Conservation (phyloP, 768 basidiomycete genomes). For the Austroboletus festivus region DNA sequence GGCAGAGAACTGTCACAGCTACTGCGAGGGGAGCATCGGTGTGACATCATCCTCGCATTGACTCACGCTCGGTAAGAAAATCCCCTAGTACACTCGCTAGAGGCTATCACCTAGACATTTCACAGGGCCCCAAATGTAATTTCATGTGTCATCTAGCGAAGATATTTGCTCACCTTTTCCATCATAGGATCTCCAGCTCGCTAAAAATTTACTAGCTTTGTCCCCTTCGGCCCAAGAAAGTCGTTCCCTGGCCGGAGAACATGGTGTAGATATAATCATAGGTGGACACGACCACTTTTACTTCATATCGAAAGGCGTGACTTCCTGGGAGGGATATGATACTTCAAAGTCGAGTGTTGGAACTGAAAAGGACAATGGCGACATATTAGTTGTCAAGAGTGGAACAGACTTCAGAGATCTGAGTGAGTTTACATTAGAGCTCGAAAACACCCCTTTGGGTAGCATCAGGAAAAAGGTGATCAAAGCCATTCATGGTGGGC, state of each 20-base stretch:
- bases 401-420: constrained; percentile 89
- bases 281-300: constrained; percentile 91
- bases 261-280: constrained; percentile 81
- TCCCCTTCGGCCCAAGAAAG: constrained; percentile 52
- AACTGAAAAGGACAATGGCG: constrained; percentile 66
- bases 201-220: constrained; percentile 58
- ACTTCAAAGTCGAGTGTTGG: constrained; percentile 51
- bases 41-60: constrained; percentile 81
- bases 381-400: constrained; percentile 78
- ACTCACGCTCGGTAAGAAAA: constrained; percentile 70
- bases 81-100: not conserved
- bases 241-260: constrained; percentile 43
- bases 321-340: constrained; percentile 66
- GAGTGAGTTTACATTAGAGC: constrained; percentile 66
- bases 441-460: constrained; percentile 56
- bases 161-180: constrained; percentile 7
- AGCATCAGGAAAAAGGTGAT: constrained; percentile 67
- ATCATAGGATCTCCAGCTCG: constrained; percentile 63
- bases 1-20: constrained; percentile 69
- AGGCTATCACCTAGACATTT: constrained; percentile 1
- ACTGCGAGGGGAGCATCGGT: constrained; percentile 68
- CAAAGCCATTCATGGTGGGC: constrained; percentile 54
- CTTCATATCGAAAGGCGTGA: constrained; percentile 65
- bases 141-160: not conserved
- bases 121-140: constrained; percentile 32